Conservation (phyloP, 1,139 yeast genomes). For the Candida tropicalis region DNA sequence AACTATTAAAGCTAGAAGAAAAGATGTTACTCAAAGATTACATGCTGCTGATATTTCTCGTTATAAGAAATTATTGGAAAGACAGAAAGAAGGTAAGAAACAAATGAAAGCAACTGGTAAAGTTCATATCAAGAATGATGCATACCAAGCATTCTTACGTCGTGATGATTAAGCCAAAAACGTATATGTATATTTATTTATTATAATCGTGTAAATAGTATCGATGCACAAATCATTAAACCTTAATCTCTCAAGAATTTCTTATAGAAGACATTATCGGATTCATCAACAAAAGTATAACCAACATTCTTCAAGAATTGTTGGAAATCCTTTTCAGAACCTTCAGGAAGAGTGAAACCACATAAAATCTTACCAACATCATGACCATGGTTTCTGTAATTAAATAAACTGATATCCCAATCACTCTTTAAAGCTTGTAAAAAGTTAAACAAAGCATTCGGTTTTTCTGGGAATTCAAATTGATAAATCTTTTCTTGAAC, state of each 20-base stretch:
- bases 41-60: slow-evolving; percentile 95
- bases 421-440: slow-evolving; percentile 67
- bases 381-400: slow-evolving; percentile 95
- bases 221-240: neutral
- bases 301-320: slow-evolving; percentile 71
- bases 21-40: slow-evolving; percentile 87
- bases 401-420: slow-evolving; percentile 94
- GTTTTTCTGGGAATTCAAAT: slow-evolving; percentile 96
- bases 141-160: slow-evolving; percentile 70
- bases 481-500: slow-evolving; percentile 75
- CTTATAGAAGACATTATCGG: slow-evolving; percentile 80
- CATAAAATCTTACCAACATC: slow-evolving; percentile 92
- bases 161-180: slow-evolving; percentile 28
- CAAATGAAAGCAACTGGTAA: slow-evolving; percentile 79
- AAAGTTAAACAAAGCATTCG: slow-evolving; percentile 87
- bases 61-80: slow-evolving; percentile 81
- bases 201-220: neutral
- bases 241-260: slow-evolving; percentile 55
- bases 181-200: slow-evolving; percentile 10
- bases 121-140: slow-evolving; percentile 79
- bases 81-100: slow-evolving; percentile 94
- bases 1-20: slow-evolving; percentile 88
- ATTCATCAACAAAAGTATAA: slow-evolving; percentile 79
- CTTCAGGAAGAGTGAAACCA: slow-evolving; percentile 82
- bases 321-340: slow-evolving; percentile 64